Percentiles rank a stretch among this genome's conserved stretches.
Conservation (phyloP, 2,329 filamentous ascomycete species). For the Didymella arachidicola region DNA sequence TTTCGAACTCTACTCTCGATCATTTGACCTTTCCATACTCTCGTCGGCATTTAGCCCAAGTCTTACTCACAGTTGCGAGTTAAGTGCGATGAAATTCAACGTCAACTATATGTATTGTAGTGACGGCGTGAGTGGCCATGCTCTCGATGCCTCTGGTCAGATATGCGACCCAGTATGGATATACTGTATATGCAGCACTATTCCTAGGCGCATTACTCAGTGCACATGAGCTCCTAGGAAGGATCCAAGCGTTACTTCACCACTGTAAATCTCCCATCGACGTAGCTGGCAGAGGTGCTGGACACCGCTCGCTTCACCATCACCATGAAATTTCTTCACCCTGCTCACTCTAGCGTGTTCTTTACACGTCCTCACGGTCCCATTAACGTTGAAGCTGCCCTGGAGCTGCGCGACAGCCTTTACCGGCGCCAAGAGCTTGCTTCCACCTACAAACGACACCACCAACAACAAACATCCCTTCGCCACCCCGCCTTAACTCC, state of each 20-base stretch:
- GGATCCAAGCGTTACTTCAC: neutral
- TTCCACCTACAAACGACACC: slow-evolving; percentile 8
- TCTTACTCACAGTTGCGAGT: neutral
- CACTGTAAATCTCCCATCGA: neutral
- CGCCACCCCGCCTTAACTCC: neutral
- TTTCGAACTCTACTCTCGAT: neutral
- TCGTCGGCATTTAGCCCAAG: neutral
- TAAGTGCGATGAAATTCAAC: neutral
- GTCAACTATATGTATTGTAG: neutral
- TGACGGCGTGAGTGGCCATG: neutral
- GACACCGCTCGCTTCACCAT: slow-evolving; percentile 7
- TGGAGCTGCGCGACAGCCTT: neutral
- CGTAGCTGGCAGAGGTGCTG: neutral
- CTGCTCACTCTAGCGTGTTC: too few species aligned
- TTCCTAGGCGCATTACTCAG: neutral
- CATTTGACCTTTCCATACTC: neutral
- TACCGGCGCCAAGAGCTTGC: slow-evolving; percentile 6
- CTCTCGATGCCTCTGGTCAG: neutral
- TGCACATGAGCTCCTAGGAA: neutral
- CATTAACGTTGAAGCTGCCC: neutral
- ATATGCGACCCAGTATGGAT: neutral
- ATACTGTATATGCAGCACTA: neutral
- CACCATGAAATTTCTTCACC: neutral
- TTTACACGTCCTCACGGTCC: neutral
- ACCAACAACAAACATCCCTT: neutral